phyloP scores from a whole-genome alignment of 2,329 filamentous ascomycete genomes.

The Colletotrichum scovillei region DNA sequence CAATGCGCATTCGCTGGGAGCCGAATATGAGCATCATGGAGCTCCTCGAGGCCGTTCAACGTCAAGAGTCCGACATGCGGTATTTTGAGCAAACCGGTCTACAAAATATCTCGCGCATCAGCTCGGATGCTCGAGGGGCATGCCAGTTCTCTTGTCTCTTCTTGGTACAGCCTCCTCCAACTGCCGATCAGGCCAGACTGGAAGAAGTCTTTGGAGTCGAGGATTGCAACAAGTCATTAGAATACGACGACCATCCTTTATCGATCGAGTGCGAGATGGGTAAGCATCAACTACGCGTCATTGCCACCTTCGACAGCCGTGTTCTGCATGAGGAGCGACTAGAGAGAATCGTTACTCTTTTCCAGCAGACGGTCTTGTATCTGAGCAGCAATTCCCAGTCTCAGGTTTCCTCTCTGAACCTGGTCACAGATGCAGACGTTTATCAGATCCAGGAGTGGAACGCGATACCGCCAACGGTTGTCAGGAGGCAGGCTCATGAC shows the following conservation, averaged over 20 bases:
- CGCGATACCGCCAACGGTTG: background rate
- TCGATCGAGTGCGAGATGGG: background rate
- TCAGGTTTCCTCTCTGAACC: background rate
- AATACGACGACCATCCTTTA: background rate
- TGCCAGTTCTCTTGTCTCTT: background rate
- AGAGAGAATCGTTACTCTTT: background rate
- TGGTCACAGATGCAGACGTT: background rate
- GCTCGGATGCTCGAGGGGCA: background rate
- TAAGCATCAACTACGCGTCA: background rate
- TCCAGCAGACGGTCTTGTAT: background rate
- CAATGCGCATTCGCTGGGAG: background rate
- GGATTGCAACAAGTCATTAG: background rate
- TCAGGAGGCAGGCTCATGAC: background rate
- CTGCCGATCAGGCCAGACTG: background rate
- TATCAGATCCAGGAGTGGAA: background rate
- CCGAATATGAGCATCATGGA: background rate
- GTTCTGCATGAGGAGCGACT: background rate
- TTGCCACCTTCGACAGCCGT: background rate
- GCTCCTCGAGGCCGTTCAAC: background rate
- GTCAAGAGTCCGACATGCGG: constrained; percentile 39
- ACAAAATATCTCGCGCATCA: constrained; percentile 35
- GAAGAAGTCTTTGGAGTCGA: background rate
- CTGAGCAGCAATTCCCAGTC: background rate
- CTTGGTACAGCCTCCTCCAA: background rate
- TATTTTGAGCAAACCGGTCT: constrained; percentile 44